Conservation (phyloP, 192 early-diverging fungal species). For the Gamsiella multidivaricata region DNA sequence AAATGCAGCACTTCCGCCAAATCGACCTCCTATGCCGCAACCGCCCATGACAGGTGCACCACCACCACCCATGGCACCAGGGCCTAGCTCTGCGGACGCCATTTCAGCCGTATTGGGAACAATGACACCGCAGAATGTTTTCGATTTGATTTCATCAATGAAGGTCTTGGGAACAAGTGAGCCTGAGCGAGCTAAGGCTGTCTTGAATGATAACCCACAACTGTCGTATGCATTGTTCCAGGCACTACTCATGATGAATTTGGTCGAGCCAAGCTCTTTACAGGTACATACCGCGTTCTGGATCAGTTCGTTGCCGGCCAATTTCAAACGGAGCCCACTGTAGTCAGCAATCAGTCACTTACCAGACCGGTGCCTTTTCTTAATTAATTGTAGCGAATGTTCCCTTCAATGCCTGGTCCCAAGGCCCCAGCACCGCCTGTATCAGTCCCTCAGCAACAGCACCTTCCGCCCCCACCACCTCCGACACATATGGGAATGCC, state of each 20-base stretch:
- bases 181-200: conserved; percentile 73
- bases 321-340: no score
- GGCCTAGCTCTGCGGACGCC: conserved; percentile 27
- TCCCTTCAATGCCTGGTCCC: conserved; percentile 51
- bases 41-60: conserved; percentile 22
- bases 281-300: conserved; percentile 61
- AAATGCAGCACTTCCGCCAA: conserved; percentile 10
- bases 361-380: background rate
- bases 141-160: conserved; percentile 41
- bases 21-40: conserved; percentile 7
- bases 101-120: conserved; percentile 48
- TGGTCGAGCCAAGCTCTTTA: conserved; percentile 75
- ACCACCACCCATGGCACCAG: conserved; percentile 13
- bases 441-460: conserved; percentile 36
- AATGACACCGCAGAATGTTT: conserved; percentile 46
- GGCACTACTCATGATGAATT: conserved; percentile 79
- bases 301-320: no score
- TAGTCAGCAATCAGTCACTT: no score
- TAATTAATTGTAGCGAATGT: conserved; percentile 21
- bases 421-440: conserved; percentile 10
- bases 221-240: conserved; percentile 88
- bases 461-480: conserved; percentile 23
- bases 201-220: conserved; percentile 84
- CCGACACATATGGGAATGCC: conserved; percentile 34
- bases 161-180: conserved; percentile 55